Base-by-base conservation (phyloP, 78 protist genomes). In the Paratrimastix pyriformis region DNA sequence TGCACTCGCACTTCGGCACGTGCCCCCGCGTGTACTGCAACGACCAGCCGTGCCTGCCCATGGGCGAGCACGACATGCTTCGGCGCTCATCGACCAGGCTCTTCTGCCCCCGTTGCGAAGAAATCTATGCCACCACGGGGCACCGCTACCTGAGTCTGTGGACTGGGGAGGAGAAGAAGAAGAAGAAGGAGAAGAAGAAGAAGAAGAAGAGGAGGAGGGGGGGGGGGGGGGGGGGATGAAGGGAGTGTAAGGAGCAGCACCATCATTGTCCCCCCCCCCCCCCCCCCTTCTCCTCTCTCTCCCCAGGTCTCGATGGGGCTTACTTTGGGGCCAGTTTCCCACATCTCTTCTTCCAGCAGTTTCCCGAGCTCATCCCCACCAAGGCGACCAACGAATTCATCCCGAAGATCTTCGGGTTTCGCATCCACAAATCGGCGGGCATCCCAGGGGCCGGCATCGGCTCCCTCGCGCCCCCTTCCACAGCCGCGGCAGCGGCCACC, bases 291-390 rank as follows among this genome's bases (percentile, higher is more conserved):
- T 6, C 38, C 40, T 43, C 39, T 26, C 21, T 43, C 39, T 71
- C 5, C 13, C 13, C 54, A 78, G 79, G 81, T 43, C 78, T 93
- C 60, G 97, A 93, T 45, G 97, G 97, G 37, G 92, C 94, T 18
- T 93, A 82, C 81, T 93, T 91, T 68, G 94, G 94, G n/a, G 91
- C 97, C 1, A 87, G 95, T 0, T 93, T 91, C 60, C 89, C 96
- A n/a, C 94, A 90, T 33, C 74, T 93, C 15, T 82, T 93, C 78
- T 30, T 90, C 40, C 82, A 80, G 0, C 54, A 70, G 29, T 84
- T 80, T 52, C 89, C 93, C 3, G 91, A 86, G 38, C 65, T 80
- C 48, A 64, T 74, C 15, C 88, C 90, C 33, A 33, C 65, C 26
- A 65, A 60, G 33, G 79, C 84, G 54, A 60, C 59, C 5, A 70